Percentiles rank a stretch among this genome's conserved stretches.
Conservation (phyloP, 2,329 filamentous ascomycete species). For the Periconia sp. region DNA sequence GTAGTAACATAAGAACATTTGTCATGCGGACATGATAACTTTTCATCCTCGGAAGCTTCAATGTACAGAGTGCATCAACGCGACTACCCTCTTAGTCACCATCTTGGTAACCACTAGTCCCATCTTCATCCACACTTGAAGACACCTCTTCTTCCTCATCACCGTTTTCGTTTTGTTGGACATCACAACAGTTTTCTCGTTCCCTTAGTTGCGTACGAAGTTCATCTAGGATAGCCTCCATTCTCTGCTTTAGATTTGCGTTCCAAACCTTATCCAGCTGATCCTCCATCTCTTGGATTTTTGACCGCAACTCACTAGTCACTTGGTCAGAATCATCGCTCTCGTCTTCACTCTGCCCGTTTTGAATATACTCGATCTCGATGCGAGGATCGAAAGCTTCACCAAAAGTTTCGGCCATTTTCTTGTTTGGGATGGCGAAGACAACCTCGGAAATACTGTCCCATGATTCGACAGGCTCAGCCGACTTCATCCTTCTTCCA, state of each 20-base stretch:
- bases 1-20: too few species aligned
- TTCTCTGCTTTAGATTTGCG: conserved; percentile 33
- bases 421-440: conserved; percentile 59
- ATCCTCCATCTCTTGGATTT: conserved; percentile 40
- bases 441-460: conserved; percentile 54
- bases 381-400: conserved; percentile 50
- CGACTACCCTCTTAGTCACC: neutral
- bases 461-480: conserved; percentile 41
- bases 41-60: too few species aligned
- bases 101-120: neutral
- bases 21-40: too few species aligned
- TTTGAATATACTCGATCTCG: conserved; percentile 39
- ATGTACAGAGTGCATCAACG: too few species aligned
- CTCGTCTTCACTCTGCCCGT: conserved; percentile 40
- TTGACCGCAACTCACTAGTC: conserved; percentile 31
- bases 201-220: conserved; percentile 32
- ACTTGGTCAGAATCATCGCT: conserved; percentile 23
- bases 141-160: neutral
- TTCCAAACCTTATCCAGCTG: conserved; percentile 39
- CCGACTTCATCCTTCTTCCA: conserved; percentile 21
- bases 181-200: conserved; percentile 11
- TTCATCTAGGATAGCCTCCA: conserved; percentile 31
- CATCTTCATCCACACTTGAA: neutral
- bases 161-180: neutral
- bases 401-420: conserved; percentile 57